These are phyloP conservation scores for Hericium rajendrae DNA, from an alignment of 768 basidiomycete genomes.

Conservation along the genomic window DNA sequence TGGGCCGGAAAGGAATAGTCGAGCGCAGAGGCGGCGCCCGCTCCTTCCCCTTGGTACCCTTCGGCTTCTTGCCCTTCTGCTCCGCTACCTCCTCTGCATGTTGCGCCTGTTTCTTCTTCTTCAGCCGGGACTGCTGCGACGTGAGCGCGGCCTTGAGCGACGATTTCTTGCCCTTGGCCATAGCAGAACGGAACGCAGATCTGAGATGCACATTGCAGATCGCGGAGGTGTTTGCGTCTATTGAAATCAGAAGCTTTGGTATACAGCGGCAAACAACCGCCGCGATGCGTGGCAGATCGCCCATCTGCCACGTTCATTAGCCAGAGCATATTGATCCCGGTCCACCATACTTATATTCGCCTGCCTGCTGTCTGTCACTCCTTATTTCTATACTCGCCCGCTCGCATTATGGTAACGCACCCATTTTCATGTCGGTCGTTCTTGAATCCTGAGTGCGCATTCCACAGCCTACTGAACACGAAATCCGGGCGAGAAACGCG, in stretches of 20 bases:
- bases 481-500: constrained; percentile 69
- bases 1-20: constrained; percentile 55
- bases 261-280: constrained; percentile 10
- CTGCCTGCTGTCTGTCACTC: not conserved
- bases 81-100: constrained; percentile 45
- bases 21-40: constrained; percentile 26
- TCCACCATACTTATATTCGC: not conserved
- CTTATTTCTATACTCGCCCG: not conserved
- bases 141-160: constrained; percentile 59
- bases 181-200: constrained; percentile 1
- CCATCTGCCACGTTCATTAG: constrained; percentile 3
- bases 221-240: not conserved
- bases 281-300: constrained; percentile 1
- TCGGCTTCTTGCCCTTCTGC: constrained; percentile 24
- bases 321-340: not conserved
- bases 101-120: constrained; percentile 43
- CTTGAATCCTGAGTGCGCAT: not conserved
- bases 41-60: constrained; percentile 31
- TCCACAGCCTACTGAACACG: constrained; percentile 46
- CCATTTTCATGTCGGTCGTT: not conserved
- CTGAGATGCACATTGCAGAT: not conserved
- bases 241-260: not conserved
- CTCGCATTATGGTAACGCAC: not conserved
- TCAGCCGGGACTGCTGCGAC: constrained; percentile 59
- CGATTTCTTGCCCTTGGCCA: constrained; percentile 26